These are phyloP conservation scores for Gonium pectorale DNA, from an alignment of 139 green algal genomes.

Conservation along the genomic window DNA sequence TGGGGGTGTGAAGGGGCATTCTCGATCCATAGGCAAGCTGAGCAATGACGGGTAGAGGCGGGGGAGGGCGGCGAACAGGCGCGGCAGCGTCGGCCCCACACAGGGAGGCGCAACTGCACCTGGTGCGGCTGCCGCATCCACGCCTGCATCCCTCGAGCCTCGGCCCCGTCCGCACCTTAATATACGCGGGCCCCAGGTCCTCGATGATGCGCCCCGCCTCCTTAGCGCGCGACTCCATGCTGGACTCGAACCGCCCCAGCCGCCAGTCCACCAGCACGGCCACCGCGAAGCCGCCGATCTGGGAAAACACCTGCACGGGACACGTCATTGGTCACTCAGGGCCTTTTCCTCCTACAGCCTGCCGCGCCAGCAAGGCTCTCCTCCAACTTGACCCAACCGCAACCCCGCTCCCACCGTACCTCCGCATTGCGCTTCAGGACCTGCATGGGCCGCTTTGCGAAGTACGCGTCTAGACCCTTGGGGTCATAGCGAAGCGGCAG, in stretches of 20 bases:
- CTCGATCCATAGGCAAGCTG: too few relatives aligned
- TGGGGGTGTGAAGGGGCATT: too few relatives aligned
- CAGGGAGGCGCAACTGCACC: too few relatives aligned
- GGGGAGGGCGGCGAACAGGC: too few relatives aligned
- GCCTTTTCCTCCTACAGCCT: too few relatives aligned
- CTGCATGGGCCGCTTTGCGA: constrained; percentile 40
- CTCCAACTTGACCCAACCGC: too few relatives aligned
- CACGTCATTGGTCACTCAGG: too few relatives aligned
- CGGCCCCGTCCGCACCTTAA: constrained; percentile 53
- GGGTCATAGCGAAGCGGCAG: constrained; percentile 60
- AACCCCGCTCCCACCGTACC: too few relatives aligned
- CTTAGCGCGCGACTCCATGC: constrained; percentile 47
- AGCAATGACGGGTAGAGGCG: too few relatives aligned
- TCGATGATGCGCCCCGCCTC: constrained; percentile 56
- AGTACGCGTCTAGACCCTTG: constrained; percentile 56
- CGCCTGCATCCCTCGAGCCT: background rate
- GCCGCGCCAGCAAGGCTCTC: too few relatives aligned
- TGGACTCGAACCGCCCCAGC: constrained; percentile 49
- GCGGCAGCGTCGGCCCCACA: too few relatives aligned
- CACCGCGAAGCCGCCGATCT: constrained; percentile 49
- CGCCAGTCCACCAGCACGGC: constrained; percentile 58
- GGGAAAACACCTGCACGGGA: constrained; percentile 27
- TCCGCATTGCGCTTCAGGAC: constrained; percentile 48
- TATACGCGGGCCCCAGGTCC: constrained; percentile 58
- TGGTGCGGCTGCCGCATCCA: background rate